Conservation (phyloP, 441 rosid species). For the Erodium trifolium region DNA sequence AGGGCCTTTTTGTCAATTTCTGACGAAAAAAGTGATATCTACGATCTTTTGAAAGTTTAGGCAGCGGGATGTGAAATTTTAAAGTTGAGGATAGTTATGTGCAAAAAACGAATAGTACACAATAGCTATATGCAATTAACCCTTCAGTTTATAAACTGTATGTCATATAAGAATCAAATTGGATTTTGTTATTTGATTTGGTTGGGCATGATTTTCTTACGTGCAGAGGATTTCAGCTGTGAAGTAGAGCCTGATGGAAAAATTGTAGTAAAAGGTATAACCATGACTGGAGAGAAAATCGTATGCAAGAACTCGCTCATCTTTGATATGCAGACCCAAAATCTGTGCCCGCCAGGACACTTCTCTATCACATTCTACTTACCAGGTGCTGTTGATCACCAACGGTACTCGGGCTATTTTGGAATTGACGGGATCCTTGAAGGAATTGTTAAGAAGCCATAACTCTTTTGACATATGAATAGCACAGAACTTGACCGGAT, state of each 20-base stretch:
- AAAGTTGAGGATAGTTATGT: too few species aligned
- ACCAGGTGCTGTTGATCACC: slow-evolving; percentile 63
- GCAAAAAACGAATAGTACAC: too few species aligned
- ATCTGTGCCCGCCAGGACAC: slow-evolving; percentile 60
- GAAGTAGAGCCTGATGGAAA: slow-evolving; percentile 52
- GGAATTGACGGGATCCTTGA: slow-evolving; percentile 55
- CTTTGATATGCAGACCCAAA: slow-evolving; percentile 62
- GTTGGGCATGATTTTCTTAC: not conserved
- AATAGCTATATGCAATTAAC: too few species aligned
- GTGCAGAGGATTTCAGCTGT: slow-evolving; percentile 62
- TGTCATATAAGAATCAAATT: too few species aligned
- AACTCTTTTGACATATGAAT: not conserved
- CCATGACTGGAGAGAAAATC: slow-evolving; percentile 61
- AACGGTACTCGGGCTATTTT: slow-evolving; percentile 38
- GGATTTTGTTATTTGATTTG: slow-evolving; percentile 9
- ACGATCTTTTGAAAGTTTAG: too few species aligned
- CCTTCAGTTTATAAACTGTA: too few species aligned
- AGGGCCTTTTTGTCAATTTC: too few species aligned
- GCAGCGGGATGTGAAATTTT: too few species aligned
- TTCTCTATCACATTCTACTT: slow-evolving; percentile 60
- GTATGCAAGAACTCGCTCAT: slow-evolving; percentile 49
- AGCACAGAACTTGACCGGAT: too few species aligned
- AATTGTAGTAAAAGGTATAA: slow-evolving; percentile 50
- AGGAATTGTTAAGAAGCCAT: slow-evolving; percentile 41
- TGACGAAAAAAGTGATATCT: too few species aligned